A percentile compares a stretch with the other conserved stretches of the same genome.
phyloP scores from a whole-genome alignment of 164 flowering plant species.

The Taxillus chinensis region DNA sequence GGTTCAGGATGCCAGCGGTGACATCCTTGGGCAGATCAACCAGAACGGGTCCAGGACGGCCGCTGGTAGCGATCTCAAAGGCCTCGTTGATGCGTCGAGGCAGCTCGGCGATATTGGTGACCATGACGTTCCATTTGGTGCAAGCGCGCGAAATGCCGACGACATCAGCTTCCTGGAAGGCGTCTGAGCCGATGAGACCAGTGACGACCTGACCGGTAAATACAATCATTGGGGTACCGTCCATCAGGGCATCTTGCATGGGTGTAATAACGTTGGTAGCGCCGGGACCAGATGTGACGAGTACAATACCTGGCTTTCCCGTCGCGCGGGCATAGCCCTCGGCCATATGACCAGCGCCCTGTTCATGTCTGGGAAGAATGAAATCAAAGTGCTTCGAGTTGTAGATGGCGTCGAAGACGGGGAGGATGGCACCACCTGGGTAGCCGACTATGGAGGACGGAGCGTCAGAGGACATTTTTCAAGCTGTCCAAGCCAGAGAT shows the following conservation, averaged over 20 bases:
- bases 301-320: neutral
- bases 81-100: neutral
- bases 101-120: neutral
- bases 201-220: constrained; percentile 64
- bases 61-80: neutral
- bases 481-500: too few species aligned
- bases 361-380: constrained; percentile 2
- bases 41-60: constrained; percentile 2
- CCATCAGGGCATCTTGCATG: constrained; percentile 42
- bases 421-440: too few species aligned
- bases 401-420: too few species aligned
- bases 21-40: neutral
- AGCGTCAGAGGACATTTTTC: too few species aligned
- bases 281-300: constrained; percentile 4
- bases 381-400: too few species aligned
- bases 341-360: neutral
- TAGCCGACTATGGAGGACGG: too few species aligned
- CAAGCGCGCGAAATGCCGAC: neutral
- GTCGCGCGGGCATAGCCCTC: constrained; percentile 1
- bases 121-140: neutral
- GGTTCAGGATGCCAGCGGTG: constrained; percentile 8
- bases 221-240: constrained; percentile 51
- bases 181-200: constrained; percentile 61
- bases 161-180: constrained; percentile 17
- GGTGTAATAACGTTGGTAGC: constrained; percentile 6